phyloP scores from a whole-genome alignment of 495 filamentous ascomycete species.

The Annulohypoxylon nitens region DNA sequence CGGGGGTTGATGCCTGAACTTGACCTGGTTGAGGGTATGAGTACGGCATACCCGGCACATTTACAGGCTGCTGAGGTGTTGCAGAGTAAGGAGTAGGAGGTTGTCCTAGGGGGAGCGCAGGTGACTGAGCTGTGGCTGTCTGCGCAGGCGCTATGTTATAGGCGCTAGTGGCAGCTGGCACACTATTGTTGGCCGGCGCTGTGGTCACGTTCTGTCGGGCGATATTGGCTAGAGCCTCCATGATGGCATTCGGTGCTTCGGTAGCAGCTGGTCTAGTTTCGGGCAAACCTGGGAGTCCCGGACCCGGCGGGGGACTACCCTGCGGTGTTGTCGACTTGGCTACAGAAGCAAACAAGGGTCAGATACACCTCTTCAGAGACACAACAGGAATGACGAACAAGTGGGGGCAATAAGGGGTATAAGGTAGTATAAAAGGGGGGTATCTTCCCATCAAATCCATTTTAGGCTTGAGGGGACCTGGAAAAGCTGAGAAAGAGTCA shows the following conservation, averaged over 20 bases:
- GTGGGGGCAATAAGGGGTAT: slow-evolving; percentile 4
- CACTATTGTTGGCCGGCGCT: slow-evolving; percentile 66
- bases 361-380: slow-evolving; percentile 44
- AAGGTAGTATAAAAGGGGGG: too few relatives aligned
- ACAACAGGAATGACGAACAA: slow-evolving; percentile 24
- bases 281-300: slow-evolving; percentile 52
- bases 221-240: slow-evolving; percentile 87
- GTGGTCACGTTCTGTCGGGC: slow-evolving; percentile 80
- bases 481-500: background rate
- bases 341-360: slow-evolving; percentile 60
- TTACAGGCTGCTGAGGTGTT: slow-evolving; percentile 67
- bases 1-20: slow-evolving; percentile 49
- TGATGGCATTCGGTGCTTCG: slow-evolving; percentile 72
- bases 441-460: slow-evolving; percentile 20
- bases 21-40: slow-evolving; percentile 63
- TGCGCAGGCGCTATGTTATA: slow-evolving; percentile 69
- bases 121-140: slow-evolving; percentile 53
- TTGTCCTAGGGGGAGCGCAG: slow-evolving; percentile 38
- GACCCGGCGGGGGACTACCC: slow-evolving; percentile 78
- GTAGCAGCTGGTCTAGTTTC: slow-evolving; percentile 42
- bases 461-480: slow-evolving; percentile 18
- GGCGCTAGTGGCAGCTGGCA: slow-evolving; percentile 64
- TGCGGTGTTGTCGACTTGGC: slow-evolving; percentile 82
- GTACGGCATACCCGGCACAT: slow-evolving; percentile 67
- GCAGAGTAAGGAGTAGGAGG: slow-evolving; percentile 46